Evolutionary conservation across 2,329 filamentous ascomycete species (phyloP).

Genomic region (Talaromyces sp.): DNA sequence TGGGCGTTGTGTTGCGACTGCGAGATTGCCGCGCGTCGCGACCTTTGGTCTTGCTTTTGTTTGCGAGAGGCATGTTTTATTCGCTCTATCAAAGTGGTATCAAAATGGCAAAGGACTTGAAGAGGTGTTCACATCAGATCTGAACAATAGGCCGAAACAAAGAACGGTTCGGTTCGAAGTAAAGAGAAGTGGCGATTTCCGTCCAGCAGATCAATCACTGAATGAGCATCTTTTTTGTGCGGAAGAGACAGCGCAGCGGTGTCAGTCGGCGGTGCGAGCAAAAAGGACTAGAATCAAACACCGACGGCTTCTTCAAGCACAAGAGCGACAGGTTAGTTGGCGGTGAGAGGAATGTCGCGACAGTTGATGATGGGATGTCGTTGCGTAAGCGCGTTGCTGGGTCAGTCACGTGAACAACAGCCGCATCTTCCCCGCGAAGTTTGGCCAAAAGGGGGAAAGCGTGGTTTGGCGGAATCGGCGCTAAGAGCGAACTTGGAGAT

Average conservation of each 20-base stretch:
- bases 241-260: neutral
- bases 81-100: neutral
- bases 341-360: neutral
- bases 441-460: neutral
- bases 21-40: slow-evolving; percentile 50
- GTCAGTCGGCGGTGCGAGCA: neutral
- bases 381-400: neutral
- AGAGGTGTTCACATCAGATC: neutral
- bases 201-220: neutral
- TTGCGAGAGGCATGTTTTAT: slow-evolving; percentile 37
- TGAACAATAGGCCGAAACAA: neutral
- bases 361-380: neutral
- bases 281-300: neutral
- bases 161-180: neutral
- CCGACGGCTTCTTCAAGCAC: neutral
- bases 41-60: slow-evolving; percentile 49
- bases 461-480: neutral
- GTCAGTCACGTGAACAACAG: neutral
- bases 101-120: neutral
- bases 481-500: neutral
- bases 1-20: slow-evolving; percentile 60
- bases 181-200: neutral
- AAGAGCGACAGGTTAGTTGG: neutral
- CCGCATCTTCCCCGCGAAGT: neutral
- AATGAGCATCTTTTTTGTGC: neutral